Evolutionary conservation across 805 yeast species (phyloP), one percentile per base, ranked within the genome.

Genomic region (Ogataea trehalophila): DNA sequence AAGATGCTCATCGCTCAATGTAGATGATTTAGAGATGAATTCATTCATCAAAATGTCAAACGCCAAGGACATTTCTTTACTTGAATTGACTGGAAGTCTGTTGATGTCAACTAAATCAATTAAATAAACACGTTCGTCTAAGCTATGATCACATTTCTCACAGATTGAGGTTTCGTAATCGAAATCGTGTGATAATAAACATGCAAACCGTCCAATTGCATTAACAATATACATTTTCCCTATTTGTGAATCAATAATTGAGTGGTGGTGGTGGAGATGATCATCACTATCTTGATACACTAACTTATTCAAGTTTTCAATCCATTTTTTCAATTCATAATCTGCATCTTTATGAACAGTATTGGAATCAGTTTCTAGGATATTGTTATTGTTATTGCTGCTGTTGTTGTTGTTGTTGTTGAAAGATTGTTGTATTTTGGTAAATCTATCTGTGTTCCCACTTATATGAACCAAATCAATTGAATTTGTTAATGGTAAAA

Each of bases 131-230:
- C 47, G 43, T 34, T 47, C 55, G 14, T 43, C 42, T 5, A 51
- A 41, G 13, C 40, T 38, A 26, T 50, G 39, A 45, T 71, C 73
- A 61, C 82, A 77, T 13, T 55, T 53, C 8, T 45, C 45, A 53
- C 83, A 77, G 17, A 62, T 62, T 3, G 52, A 52, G 0, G 62
- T 44, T 6, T 51, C 47, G 35, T 54, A 57, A 48, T 74, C 65
- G 46, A 52, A 72, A 47, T 74, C 74, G 2, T 59, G 64, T 23
- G 63, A 61, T 1, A 68, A 42, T n/a, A 75, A 41, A 54, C 82
- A 77, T 5, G 76, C 70, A 42, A 69, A 67, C 39, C 66, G 58
- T 8, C 77, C 74, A 26, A 77, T 46, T 1, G 75, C 64, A 13
- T 72, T 66, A 11, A 75, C 58, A 5, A 71, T 37, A 44, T 60